Conservation (phyloP, 202 grass and related monocot species). For the Brachypodium distachyon region DNA sequence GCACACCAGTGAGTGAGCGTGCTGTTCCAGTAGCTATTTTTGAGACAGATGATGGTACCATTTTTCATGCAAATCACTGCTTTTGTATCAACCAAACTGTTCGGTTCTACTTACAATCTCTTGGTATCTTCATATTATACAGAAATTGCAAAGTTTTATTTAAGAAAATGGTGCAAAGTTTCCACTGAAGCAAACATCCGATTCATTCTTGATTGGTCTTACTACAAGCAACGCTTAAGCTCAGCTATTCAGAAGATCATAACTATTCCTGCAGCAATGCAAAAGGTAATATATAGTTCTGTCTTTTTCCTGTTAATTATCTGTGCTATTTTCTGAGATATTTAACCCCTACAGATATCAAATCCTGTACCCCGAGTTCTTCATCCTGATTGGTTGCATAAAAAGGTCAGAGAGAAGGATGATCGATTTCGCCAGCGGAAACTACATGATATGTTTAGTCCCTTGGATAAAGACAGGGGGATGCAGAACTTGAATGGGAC, state of each 20-base stretch:
- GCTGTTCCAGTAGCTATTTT: slow-evolving; percentile 94
- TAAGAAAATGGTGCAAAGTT: slow-evolving; percentile 96
- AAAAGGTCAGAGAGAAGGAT: slow-evolving; percentile 95
- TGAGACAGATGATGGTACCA: slow-evolving; percentile 81
- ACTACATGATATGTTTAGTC: slow-evolving; percentile 72
- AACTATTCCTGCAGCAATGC: slow-evolving; percentile 97
- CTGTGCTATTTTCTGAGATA: slow-evolving; percentile 21
- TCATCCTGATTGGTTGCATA: slow-evolving; percentile 98
- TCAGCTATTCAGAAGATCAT: slow-evolving; percentile 98
- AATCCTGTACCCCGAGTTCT: slow-evolving; percentile 94
- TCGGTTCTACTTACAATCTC: slow-evolving; percentile 17
- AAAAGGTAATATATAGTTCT: slow-evolving; percentile 54
- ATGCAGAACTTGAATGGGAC: slow-evolving; percentile 33
- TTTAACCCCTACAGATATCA: slow-evolving; percentile 54
- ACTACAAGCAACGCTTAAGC: slow-evolving; percentile 88
- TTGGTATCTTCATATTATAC: not conserved
- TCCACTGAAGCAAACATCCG: slow-evolving; percentile 69
- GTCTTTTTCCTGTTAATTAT: slow-evolving; percentile 19
- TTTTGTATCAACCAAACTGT: slow-evolving; percentile 18
- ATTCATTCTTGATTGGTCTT: slow-evolving; percentile 95
- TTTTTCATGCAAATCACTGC: slow-evolving; percentile 3
- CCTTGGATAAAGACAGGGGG: slow-evolving; percentile 41
- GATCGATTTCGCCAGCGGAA: slow-evolving; percentile 90
- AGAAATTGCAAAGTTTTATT: slow-evolving; percentile 76
- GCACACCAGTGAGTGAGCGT: slow-evolving; percentile 93